Evolutionary conservation across 225 moss, liverwort and hornwort species (phyloP).

Genomic region (Physcomitrellopsis africana): DNA sequence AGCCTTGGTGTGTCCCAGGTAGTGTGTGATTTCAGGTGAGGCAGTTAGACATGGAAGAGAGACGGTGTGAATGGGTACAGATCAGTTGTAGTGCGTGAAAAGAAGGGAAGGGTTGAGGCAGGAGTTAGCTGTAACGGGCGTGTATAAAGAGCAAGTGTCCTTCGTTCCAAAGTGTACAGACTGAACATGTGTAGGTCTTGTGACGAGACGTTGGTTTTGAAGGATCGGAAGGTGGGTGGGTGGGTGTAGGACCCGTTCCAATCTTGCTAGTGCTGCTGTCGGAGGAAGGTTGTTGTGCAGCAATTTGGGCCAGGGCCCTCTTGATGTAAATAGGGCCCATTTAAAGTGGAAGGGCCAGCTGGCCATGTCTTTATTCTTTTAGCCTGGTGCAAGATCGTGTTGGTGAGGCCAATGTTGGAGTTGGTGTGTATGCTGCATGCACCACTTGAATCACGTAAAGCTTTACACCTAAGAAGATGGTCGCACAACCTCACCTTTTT

Average conservation of each 20-base stretch:
- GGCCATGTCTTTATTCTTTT: no score
- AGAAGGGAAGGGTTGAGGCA: constrained; percentile 78
- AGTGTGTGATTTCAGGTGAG: constrained; percentile 61
- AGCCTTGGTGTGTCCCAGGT: constrained; percentile 47
- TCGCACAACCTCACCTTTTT: no score
- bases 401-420: no score
- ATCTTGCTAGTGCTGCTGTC: no score
- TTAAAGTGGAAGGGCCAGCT: no score
- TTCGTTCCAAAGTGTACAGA: constrained; percentile 99
- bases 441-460: no score
- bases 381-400: no score
- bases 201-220: constrained; percentile 73
- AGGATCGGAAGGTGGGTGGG: constrained; percentile 66
- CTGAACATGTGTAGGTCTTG: constrained; percentile 91
- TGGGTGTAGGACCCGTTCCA: constrained; percentile 52
- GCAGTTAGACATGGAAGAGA: constrained; percentile 35
- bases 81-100: constrained; percentile 59
- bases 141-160: constrained; percentile 96
- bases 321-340: no score
- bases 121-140: constrained; percentile 92
- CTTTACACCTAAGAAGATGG: no score
- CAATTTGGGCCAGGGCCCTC: no score
- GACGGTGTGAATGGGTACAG: constrained; percentile 64
- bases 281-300: no score
- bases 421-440: no score